Percentiles rank a stretch among this genome's conserved stretches.
Conservation (phyloP, 345 rosid species). For the Corchorus capsularis region DNA sequence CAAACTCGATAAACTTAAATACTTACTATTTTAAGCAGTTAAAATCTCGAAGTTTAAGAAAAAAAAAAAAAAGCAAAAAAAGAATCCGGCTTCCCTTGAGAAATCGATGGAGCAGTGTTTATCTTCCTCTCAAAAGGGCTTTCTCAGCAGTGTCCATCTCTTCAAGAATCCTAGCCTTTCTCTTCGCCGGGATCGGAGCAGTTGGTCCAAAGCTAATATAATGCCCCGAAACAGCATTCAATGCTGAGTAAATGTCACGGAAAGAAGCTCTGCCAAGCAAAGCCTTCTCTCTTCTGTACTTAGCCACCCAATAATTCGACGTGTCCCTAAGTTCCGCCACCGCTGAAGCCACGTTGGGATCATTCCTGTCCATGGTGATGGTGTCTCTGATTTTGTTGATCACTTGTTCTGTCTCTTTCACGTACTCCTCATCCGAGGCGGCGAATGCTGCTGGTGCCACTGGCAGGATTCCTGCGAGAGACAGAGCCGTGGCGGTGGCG, state of each 20-base stretch:
- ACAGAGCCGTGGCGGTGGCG: constrained; percentile 33
- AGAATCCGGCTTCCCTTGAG: not conserved
- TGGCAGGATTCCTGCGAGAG: constrained; percentile 27
- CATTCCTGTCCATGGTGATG: constrained; percentile 67
- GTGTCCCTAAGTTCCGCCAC: constrained; percentile 78
- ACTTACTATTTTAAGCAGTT: not conserved
- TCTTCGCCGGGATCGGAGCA: constrained; percentile 78
- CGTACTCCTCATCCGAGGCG: constrained; percentile 68
- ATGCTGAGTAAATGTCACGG: constrained; percentile 83
- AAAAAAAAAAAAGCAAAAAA: not conserved
- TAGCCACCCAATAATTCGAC: constrained; percentile 92
- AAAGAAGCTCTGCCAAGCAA: constrained; percentile 76
- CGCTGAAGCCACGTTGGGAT: constrained; percentile 75
- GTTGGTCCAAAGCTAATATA: constrained; percentile 96
- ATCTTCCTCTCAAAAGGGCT: constrained; percentile 78
- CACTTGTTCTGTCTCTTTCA: constrained; percentile 74
- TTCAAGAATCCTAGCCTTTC: constrained; percentile 86
- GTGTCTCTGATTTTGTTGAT: constrained; percentile 74
- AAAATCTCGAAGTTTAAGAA: constrained; percentile 4
- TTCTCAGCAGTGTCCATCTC: constrained; percentile 93
- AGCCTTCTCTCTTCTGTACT: constrained; percentile 90
- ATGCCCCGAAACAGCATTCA: constrained; percentile 91
- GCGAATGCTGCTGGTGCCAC: constrained; percentile 60
- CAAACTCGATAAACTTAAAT: constrained; percentile 14
- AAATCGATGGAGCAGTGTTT: not conserved